Conservation (phyloP, 2,329 filamentous ascomycete species). For the Emergomyces orientalis region DNA sequence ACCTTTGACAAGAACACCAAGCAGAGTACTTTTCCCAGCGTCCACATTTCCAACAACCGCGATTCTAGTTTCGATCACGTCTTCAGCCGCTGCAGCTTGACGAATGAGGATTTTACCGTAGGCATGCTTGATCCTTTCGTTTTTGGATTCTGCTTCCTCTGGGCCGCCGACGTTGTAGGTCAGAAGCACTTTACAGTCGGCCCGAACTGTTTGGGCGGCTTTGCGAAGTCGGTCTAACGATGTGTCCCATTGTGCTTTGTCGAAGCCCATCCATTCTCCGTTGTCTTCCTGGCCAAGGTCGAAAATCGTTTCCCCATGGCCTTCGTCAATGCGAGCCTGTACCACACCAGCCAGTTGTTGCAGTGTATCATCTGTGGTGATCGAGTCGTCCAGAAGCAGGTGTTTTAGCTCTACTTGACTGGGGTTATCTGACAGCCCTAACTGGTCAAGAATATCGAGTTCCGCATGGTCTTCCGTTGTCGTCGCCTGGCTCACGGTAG, state of each 20-base stretch:
- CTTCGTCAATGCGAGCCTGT: conserved; percentile 63
- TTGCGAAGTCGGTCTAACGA: conserved; percentile 58
- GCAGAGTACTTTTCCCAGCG: conserved; percentile 90
- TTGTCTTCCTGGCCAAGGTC: conserved; percentile 87
- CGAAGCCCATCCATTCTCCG: conserved; percentile 73
- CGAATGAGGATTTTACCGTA: conserved; percentile 83
- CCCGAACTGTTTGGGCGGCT: conserved; percentile 55
- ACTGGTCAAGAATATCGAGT: conserved; percentile 76
- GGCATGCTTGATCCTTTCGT: conserved; percentile 60
- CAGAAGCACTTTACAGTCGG: conserved; percentile 71
- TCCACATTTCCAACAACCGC: conserved; percentile 97
- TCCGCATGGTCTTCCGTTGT: conserved; percentile 66
- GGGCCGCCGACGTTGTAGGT: conserved; percentile 83
- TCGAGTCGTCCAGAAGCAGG: conserved; percentile 54
- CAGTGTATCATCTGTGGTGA: conserved; percentile 50
- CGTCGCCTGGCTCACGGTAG: conserved; percentile 27
- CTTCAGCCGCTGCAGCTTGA: conserved; percentile 63
- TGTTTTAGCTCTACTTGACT: conserved; percentile 59
- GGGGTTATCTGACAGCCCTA: conserved; percentile 59
- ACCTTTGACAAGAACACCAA: conserved; percentile 92
- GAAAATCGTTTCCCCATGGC: conserved; percentile 80
- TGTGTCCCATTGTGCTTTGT: conserved; percentile 61
- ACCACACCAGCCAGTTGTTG: conserved; percentile 57
- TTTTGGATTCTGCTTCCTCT: conserved; percentile 57
- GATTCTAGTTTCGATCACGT: conserved; percentile 91